Base-by-base conservation (phyloP, 352 stramenopile genomes). In the Pilasporangium apinafurcum region DNA sequence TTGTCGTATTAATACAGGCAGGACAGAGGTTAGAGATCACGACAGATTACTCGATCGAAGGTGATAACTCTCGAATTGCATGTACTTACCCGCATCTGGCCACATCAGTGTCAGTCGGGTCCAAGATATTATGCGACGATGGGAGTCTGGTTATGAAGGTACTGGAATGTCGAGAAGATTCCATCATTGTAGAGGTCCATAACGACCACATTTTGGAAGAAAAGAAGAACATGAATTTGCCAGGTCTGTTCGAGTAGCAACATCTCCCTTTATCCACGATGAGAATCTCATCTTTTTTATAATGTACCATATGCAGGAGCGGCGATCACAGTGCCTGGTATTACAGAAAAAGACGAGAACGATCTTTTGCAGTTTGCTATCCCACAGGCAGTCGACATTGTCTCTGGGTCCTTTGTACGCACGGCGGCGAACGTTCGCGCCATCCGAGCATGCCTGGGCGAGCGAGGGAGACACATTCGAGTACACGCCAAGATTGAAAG, bases 401-500 rank as follows among this genome's bases (percentile, higher is more conserved):
- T 99, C 12, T 98, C 97, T 0, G 86, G 98, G 0, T 99, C 96
- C 16, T 99, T 99, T 68, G 96, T 99, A n/a, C 96, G 98, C 43
- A 95, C 84, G 14, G 95, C 95, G 1, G 80, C 63, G 12, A 98
- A 99, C 63, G 97, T 99, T 26, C 83, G 87, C 21, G 82, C 82
- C 8, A 86, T 93, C 30, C 76, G 79, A 5, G 56, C 65, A 24
- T 91, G 79, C 59, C 64, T 98, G 3, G 95, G 92, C 8, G 89
- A 83, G 35, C 72, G 57, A 21, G 83, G 71, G 30, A 74, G 72
- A 34, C 69, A 82, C 54, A 98, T 98, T 29, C 90, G 95, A 6
- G 90, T 99, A 17, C 98, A 98, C 62, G 95, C 95, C 6, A 99
- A 99, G 64, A 98, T 99, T 59, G 96, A 99, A 67, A 99, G 98